These are phyloP conservation scores for Clitoria ternatea DNA, from an alignment of 306 rosid species.

Conservation along the genomic window DNA sequence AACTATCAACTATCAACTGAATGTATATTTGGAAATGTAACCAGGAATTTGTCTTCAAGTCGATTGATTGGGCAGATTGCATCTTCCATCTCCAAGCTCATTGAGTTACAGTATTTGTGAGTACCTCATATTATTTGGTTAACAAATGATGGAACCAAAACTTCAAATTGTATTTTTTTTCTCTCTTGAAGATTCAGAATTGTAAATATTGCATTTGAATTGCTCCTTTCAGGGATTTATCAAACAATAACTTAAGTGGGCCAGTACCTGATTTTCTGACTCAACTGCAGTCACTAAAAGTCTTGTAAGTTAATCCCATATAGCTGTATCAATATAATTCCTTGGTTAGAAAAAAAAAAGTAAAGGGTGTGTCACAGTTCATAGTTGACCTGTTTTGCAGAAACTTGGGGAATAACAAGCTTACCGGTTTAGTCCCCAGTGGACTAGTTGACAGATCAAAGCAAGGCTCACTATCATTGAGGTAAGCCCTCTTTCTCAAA, in stretches of 20 bases:
- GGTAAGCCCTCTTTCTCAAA: conserved; percentile 30
- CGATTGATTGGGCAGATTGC: conserved; percentile 40
- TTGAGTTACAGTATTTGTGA: conserved; percentile 43
- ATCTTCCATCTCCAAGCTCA: conserved; percentile 33
- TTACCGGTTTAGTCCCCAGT: conserved; percentile 34
- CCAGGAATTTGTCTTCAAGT: conserved; percentile 46
- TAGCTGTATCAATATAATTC: neutral
- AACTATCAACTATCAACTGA: neutral
- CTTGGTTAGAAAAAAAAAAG: neutral
- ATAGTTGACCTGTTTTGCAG: conserved; percentile 29
- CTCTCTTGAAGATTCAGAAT: neutral
- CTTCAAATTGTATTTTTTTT: neutral
- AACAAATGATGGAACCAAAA: neutral
- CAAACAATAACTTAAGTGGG: conserved; percentile 47
- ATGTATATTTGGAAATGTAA: conserved; percentile 6
- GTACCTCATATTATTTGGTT: conserved; percentile 12
- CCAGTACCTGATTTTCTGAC: conserved; percentile 31
- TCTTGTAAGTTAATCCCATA: conserved; percentile 39
- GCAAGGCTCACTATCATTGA: conserved; percentile 35
- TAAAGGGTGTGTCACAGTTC: too few relatives aligned
- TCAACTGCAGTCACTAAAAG: conserved; percentile 19
- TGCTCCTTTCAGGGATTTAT: conserved; percentile 47
- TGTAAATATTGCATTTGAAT: conserved; percentile 11
- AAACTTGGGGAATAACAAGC: conserved; percentile 41
- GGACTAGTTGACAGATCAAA: conserved; percentile 34